Base-by-base conservation (phyloP, 2,329 filamentous ascomycete genomes). In the Colletotrichum lupini region DNA sequence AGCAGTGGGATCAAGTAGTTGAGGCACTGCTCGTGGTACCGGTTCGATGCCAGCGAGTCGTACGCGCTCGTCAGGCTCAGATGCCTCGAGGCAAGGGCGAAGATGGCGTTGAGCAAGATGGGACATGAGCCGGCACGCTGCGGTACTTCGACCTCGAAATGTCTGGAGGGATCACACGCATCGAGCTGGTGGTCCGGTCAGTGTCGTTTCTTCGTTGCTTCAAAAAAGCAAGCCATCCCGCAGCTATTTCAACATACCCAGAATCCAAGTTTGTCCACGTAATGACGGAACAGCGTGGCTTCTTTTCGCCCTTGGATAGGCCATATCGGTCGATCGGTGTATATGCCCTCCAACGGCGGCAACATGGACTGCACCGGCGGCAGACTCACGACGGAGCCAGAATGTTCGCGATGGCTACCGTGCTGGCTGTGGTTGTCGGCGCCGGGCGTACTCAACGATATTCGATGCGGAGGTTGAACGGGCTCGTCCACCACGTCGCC, bases 101-200 rank as follows among this genome's bases (percentile, higher is more conserved):
- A 84, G 30, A 91, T 89, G 26, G 89, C 88, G 67, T 90, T 89
- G 14, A 90, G 81, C 4, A 91, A 82, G 2, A 87, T 85, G 0
- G 86, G 86, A 65, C 85, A 89, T 1, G 80, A 83, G 14, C 83
- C 84, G 4, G 89, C 88, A 24, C 87, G 82, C 67, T 87, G 83
- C 0, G 89, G 89, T 0, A 91, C 88, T 6, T 87, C 81, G 0
- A 84, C 82, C 67, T 87, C 85, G 75, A 92, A 91, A 72, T 89
- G 87, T 22, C 78, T 78, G 1, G 75, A 71, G 5, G 81, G 79
- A 56, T 86, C 84, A 58, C 84, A 85, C 1, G 85, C 76, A 66
- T 86, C 84, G 62, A 86, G 84, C 84, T 85, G 58, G 75, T 42
- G 5, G 5, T 53, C 30, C 42, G 3, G 53, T 75, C n/a, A 75